Evolutionary conservation across 805 yeast species (phyloP).

Genomic region (Lachancea thermotolerans): DNA sequence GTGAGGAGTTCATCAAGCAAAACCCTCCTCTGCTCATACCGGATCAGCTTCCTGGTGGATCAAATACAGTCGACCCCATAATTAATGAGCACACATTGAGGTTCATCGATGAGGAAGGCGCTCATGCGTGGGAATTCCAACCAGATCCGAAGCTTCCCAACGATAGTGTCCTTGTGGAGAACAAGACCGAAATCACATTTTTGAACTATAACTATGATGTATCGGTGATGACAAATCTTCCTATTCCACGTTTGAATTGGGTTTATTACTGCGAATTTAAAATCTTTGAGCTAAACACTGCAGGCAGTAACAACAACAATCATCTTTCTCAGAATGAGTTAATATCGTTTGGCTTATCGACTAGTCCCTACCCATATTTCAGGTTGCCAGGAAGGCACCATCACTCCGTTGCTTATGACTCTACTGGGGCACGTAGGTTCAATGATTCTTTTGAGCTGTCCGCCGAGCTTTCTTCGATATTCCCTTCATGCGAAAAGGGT

Average conservation of each 20-base stretch:
- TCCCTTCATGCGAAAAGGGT: conserved; percentile 64
- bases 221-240: conserved; percentile 73
- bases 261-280: conserved; percentile 88
- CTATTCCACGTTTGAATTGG: conserved; percentile 74
- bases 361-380: conserved; percentile 90
- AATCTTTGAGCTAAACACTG: conserved; percentile 60
- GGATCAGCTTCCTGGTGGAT: conserved; percentile 22
- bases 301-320: conserved; percentile 35
- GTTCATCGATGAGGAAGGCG: conserved; percentile 80
- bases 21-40: conserved; percentile 41
- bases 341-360: conserved; percentile 72
- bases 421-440: conserved; percentile 70
- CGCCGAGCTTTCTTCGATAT: conserved; percentile 41
- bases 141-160: conserved; percentile 47
- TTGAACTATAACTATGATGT: conserved; percentile 51
- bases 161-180: conserved; percentile 54
- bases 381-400: conserved; percentile 88
- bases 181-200: conserved; percentile 56
- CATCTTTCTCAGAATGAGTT: conserved; percentile 34
- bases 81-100: conserved; percentile 30
- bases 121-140: conserved; percentile 82
- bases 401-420: conserved; percentile 81
- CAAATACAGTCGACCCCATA: conserved; percentile 27
- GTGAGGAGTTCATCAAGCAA: conserved; percentile 32
- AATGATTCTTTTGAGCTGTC: conserved; percentile 64